A percentile compares a stretch with the other conserved stretches of the same genome.
These are phyloP conservation scores for Scedosporium minutisporum DNA, from an alignment of 2,329 filamentous ascomycete genomes.

Conservation along the genomic window DNA sequence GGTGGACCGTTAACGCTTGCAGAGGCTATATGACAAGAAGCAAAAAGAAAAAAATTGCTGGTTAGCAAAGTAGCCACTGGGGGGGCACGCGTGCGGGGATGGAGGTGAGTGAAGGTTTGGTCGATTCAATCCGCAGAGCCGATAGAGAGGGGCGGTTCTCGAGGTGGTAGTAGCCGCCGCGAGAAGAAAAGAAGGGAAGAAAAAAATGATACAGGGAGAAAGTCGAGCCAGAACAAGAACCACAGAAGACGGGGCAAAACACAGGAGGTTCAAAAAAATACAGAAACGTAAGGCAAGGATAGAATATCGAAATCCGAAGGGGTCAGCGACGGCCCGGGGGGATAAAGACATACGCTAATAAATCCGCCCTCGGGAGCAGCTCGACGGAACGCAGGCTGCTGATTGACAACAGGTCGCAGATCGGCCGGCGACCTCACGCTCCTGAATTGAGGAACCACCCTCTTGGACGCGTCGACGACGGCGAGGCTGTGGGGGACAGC, in stretches of 20 bases:
- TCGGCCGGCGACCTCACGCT: conserved; percentile 66
- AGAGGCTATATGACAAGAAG: conserved; percentile 57
- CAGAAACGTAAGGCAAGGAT: too few relatives aligned
- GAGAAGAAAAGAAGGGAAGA: too few relatives aligned
- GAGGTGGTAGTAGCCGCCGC: too few relatives aligned
- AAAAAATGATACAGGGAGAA: too few relatives aligned
- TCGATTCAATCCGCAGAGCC: too few relatives aligned
- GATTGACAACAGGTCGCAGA: conserved; percentile 71
- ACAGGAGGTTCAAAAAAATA: background rate
- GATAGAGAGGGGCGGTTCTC: too few relatives aligned
- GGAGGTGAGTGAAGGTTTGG: too few relatives aligned
- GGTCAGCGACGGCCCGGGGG: background rate
- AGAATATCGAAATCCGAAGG: too few relatives aligned
- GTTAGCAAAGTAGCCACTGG: background rate
- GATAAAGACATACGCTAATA: conserved; percentile 64
- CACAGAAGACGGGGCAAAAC: too few relatives aligned
- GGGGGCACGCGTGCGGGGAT: background rate
- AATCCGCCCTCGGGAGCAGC: conserved; percentile 96
- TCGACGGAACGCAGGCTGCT: conserved; percentile 81
- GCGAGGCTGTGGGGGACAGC: conserved; percentile 31
- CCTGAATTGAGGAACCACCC: conserved; percentile 78
- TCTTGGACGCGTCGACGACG: conserved; percentile 33
- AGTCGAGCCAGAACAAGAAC: too few relatives aligned
- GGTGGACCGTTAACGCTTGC: conserved; percentile 86
- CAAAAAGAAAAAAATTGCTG: conserved; percentile 8